Evolutionary conservation across 75 land plant genomes (phyloP).

Genomic region (Cupressus sempervirens): DNA sequence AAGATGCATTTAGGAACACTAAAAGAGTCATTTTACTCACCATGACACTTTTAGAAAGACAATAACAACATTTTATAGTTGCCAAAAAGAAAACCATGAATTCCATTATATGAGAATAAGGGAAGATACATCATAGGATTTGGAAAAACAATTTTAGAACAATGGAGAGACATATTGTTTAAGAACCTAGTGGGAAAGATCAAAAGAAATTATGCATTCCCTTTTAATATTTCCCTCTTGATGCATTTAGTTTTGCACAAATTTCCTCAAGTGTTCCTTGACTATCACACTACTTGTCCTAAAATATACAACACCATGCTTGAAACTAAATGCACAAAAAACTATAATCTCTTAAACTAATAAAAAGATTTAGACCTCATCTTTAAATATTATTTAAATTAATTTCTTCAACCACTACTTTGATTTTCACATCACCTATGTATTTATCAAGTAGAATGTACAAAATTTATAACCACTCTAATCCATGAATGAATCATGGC

Average conservation of each 20-base stretch:
- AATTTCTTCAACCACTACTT: constrained; percentile 15
- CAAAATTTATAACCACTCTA: not conserved
- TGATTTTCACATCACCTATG: constrained; percentile 74
- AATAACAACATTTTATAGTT: too few relatives aligned
- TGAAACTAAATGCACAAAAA: not conserved
- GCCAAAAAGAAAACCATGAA: not conserved
- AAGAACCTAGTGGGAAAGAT: constrained; percentile 67
- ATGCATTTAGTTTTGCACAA: constrained; percentile 56
- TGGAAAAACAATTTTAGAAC: not conserved
- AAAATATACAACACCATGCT: constrained; percentile 1
- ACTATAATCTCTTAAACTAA: not conserved
- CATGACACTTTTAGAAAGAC: not conserved
- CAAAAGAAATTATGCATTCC: constrained; percentile 67
- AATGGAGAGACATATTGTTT: not conserved
- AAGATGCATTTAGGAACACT: not conserved
- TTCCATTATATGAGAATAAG: not conserved
- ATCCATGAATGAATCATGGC: not conserved
- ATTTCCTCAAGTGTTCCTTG: constrained; percentile 55
- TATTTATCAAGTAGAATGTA: not conserved
- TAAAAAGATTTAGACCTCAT: not conserved
- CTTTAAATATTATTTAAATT: not conserved
- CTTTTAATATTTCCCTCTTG: constrained; percentile 75
- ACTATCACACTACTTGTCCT: constrained; percentile 84
- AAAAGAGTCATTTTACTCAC: not conserved
- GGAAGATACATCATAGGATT: not conserved